phyloP scores from a whole-genome alignment of 306 rosid genomes.

The Malus asiatica region DNA sequence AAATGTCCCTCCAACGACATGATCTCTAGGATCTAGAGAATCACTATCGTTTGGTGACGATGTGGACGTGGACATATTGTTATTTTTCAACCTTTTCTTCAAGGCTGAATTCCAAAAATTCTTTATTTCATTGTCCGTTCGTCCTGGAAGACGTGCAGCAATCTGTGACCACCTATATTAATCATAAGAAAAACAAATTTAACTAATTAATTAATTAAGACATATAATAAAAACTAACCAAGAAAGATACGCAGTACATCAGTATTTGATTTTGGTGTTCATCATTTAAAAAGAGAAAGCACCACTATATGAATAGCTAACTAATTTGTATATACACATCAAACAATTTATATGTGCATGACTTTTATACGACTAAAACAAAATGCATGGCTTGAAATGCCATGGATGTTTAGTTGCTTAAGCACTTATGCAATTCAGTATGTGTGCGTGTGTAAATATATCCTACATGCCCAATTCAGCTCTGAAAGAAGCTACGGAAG shows the following conservation, averaged over 20 bases:
- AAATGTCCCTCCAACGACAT: constrained; percentile 16
- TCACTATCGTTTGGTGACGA: constrained; percentile 53
- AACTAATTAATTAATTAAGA: background rate
- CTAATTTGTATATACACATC: background rate
- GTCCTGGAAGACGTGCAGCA: constrained; percentile 91
- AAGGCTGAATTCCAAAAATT: constrained; percentile 91
- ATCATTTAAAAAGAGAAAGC: background rate
- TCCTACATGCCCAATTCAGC: background rate
- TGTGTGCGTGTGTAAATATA: background rate
- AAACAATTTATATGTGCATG: background rate
- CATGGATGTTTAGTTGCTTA: background rate
- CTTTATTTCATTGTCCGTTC: constrained; percentile 92
- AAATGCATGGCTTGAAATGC: background rate
- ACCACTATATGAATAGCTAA: background rate
- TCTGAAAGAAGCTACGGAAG: background rate
- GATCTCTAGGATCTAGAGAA: constrained; percentile 30
- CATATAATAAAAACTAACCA: background rate
- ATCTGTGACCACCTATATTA: constrained; percentile 87
- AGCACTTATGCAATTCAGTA: background rate
- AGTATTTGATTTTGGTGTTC: background rate
- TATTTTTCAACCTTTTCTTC: constrained; percentile 56
- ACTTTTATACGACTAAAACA: background rate
- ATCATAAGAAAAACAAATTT: background rate
- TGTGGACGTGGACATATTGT: constrained; percentile 12
- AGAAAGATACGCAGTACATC: background rate